Percentiles rank a stretch among this genome's conserved stretches.
These are phyloP conservation scores for Pichia terricola DNA, from an alignment of 1,139 yeast genomes.

Conservation along the genomic window DNA sequence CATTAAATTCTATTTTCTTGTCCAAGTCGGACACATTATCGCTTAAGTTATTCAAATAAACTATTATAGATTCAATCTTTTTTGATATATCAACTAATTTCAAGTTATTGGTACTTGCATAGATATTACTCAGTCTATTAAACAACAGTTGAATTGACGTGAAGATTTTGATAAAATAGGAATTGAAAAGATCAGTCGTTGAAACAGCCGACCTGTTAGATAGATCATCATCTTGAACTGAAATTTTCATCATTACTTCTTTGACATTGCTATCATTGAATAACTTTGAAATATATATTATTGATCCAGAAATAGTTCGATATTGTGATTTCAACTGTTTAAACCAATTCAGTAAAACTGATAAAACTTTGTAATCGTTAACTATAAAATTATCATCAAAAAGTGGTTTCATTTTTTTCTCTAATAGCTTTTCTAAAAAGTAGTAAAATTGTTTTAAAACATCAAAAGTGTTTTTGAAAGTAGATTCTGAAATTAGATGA, in stretches of 20 bases:
- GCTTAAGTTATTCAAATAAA: constrained; percentile 19
- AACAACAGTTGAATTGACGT: constrained; percentile 22
- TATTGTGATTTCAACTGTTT: constrained; percentile 18
- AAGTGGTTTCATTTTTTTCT: constrained; percentile 17
- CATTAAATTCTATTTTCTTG: constrained; percentile 21
- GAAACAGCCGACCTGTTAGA: constrained; percentile 20
- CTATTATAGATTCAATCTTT: constrained; percentile 10
- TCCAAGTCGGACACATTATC: constrained; percentile 23
- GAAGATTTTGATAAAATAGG: constrained; percentile 22
- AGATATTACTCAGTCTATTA: constrained; percentile 16
- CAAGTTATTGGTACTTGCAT: constrained; percentile 13
- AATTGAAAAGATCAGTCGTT: constrained; percentile 21
- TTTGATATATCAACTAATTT: constrained; percentile 5
- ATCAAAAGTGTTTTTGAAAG: constrained; percentile 22
- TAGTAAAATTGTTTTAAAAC: constrained; percentile 18
- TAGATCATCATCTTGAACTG: constrained; percentile 13
- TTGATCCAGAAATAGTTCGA: constrained; percentile 20
- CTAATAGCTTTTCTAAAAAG: constrained; percentile 20
- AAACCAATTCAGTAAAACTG: constrained; percentile 19
- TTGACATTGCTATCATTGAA: constrained; percentile 12
- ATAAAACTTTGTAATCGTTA: constrained; percentile 18
- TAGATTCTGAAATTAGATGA: constrained; percentile 13
- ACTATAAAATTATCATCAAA: constrained; percentile 22
- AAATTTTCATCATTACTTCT: constrained; percentile 10
- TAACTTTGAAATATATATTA: constrained; percentile 21